Evolutionary conservation across 1,284 basidiomycete species (phyloP), one percentile per base, ranked within the genome.

Genomic region (Naganishia albida): DNA sequence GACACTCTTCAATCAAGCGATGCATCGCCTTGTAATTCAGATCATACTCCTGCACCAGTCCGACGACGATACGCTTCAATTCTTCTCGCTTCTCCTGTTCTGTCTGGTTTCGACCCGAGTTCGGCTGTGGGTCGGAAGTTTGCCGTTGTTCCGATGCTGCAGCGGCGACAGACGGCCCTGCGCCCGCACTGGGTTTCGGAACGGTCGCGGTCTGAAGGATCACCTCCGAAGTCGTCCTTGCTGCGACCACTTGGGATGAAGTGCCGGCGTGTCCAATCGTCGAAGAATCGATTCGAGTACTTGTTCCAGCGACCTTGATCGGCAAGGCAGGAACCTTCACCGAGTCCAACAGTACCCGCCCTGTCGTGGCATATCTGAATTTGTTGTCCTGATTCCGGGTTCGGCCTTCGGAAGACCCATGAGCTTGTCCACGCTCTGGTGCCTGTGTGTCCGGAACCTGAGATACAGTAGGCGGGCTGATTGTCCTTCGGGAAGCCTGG

Each of bases 1-100:
- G 57, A 23, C 57, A 60, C 26, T 60, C 57, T 40, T 49, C 34
- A 26, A 60, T 60, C 57, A 60, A 40, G 20, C 57, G 57, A 42
- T 60, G 46, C 34, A 50, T 40, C 16, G 57, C 57, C 46, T 48
- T 60, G 48, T 60, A 60, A 23, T 60, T 40, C 23, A 60, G 48
- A 26, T 50, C 57, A 34, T 60, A 60, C 26, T 60, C 57, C 30
- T 60, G 44, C 10, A 18, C 18, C 38, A 60, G 34, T 50, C 57
- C 57, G 18, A 40, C 57, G 28, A 60, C 46, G 1, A 60, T 60
- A 25, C 57, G 34, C 34, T n/a, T 50, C 46, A 60, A 18, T 42
- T 60, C 57, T 16, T 60, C 44, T 25, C 57, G 46, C 38, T 60
- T 60, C 18, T 60, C 57, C 18, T 40, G 30, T 38, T 60, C 57